Evolutionary conservation across 75 land plant species (phyloP).

Genomic region (Cunninghamia lanceolata): DNA sequence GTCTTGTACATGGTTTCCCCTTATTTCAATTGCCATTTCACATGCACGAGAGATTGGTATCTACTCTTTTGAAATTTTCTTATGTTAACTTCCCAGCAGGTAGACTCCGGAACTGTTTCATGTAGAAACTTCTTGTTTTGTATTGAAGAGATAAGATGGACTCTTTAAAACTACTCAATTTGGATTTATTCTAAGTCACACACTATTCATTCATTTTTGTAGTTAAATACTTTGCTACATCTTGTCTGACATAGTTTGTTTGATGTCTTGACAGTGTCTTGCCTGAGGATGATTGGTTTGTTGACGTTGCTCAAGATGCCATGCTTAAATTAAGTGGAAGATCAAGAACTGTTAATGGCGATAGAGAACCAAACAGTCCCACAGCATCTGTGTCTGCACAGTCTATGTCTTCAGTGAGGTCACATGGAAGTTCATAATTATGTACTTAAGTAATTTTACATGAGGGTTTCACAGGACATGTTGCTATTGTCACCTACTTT

Average conservation of each 20-base stretch:
- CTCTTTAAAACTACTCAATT: neutral
- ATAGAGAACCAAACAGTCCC: conserved; percentile 67
- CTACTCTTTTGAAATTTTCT: no score
- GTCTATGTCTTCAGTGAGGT: conserved; percentile 71
- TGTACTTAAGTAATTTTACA: neutral
- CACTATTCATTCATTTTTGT: neutral
- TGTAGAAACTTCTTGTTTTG: neutral
- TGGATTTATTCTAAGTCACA: neutral
- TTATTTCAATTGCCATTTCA: neutral
- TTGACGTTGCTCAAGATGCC: conserved; percentile 67
- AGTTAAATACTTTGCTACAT: neutral
- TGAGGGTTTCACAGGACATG: neutral
- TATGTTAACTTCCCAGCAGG: neutral
- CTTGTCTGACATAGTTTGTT: conserved; percentile 1
- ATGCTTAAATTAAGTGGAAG: conserved; percentile 64
- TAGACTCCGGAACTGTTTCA: neutral
- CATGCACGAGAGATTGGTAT: neutral
- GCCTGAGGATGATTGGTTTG: conserved; percentile 92
- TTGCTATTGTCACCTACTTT: neutral
- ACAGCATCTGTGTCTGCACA: conserved; percentile 90
- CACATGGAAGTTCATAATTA: conserved; percentile 58
- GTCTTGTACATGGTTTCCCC: neutral
- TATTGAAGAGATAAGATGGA: neutral
- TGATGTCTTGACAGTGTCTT: conserved; percentile 58
- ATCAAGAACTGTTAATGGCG: conserved; percentile 38